A percentile compares a stretch with the other conserved stretches of the same genome.
Conservation (phyloP, 2,329 filamentous ascomycete genomes). For the Fusarium sp. region DNA sequence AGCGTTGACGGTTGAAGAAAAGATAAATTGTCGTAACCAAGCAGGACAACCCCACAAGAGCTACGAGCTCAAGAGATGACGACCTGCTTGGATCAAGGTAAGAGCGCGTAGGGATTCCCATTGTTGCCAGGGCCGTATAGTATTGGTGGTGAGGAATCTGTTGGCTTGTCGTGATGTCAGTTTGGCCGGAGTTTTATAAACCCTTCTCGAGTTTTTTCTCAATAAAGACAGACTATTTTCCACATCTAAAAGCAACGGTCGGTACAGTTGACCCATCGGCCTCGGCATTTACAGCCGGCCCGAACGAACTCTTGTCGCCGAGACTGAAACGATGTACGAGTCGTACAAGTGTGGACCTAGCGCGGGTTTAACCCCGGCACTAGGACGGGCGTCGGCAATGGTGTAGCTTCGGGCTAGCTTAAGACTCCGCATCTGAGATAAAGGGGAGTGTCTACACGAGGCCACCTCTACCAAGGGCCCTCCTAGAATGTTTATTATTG, state of each 20-base stretch:
- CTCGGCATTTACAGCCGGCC: background rate
- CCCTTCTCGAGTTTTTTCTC: background rate
- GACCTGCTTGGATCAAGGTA: background rate
- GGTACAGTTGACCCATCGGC: background rate
- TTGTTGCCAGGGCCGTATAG: background rate
- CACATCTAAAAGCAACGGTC: background rate
- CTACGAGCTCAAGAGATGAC: background rate
- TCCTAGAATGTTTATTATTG: background rate
- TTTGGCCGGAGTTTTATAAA: background rate
- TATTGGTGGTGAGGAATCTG: background rate
- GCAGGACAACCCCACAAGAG: background rate
- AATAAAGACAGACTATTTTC: background rate
- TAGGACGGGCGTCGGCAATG: background rate
- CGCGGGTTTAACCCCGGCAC: background rate
- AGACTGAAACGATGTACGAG: background rate
- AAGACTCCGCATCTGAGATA: background rate
- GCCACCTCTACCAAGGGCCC: too few relatives aligned
- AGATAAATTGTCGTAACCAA: background rate
- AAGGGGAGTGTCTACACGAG: background rate
- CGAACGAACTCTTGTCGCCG: background rate
- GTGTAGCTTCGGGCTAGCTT: background rate
- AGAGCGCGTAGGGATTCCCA: background rate
- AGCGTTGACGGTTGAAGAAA: background rate
- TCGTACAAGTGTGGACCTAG: background rate
- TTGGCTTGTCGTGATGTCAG: background rate